Percentiles rank a stretch among this genome's conserved stretches.
These are phyloP conservation scores for Pseudocercospora fuligena DNA, from an alignment of 2,329 filamentous ascomycete species.

Conservation along the genomic window DNA sequence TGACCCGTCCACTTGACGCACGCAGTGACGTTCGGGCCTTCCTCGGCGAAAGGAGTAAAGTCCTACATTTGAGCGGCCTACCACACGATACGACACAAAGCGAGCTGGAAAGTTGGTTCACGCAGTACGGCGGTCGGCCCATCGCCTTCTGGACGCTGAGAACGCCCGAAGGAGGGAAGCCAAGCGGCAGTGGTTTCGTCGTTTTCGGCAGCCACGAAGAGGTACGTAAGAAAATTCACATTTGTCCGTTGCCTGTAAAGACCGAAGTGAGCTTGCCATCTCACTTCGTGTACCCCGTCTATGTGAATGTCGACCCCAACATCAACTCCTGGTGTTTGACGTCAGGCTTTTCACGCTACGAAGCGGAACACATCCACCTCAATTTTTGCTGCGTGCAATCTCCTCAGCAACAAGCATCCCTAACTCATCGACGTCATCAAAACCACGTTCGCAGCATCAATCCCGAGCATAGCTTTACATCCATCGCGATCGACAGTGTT, in stretches of 20 bases:
- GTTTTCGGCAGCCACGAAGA: conserved; percentile 99
- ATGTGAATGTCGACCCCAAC: conserved; percentile 7
- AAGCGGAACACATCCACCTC: conserved; percentile 12
- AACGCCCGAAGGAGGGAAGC: conserved; percentile 98
- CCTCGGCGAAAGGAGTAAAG: conserved; percentile 93
- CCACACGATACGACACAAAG: conserved; percentile 98
- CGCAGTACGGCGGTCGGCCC: conserved; percentile 93
- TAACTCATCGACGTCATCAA: conserved; percentile 13
- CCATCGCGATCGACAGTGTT: background rate
- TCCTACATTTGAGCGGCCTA: conserved; percentile 95
- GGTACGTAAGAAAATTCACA: conserved; percentile 62
- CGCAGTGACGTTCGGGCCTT: conserved; percentile 95
- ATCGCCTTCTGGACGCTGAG: conserved; percentile 99
- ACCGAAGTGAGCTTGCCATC: conserved; percentile 18
- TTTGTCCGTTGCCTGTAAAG: conserved; percentile 10
- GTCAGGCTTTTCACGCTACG: conserved; percentile 2
- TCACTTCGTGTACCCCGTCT: background rate
- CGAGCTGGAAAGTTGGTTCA: conserved; percentile 99
- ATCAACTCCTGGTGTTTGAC: conserved; percentile 11
- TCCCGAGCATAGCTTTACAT: conserved; percentile 2
- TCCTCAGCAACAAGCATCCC: conserved; percentile 6
- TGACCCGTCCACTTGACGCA: conserved; percentile 95
- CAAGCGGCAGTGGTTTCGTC: conserved; percentile 96
- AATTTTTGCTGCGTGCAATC: conserved; percentile 14
- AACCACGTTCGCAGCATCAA: conserved; percentile 8